These are phyloP conservation scores for Skeletonema costatum DNA, from an alignment of 108 stramenopile species.

Conservation along the genomic window DNA sequence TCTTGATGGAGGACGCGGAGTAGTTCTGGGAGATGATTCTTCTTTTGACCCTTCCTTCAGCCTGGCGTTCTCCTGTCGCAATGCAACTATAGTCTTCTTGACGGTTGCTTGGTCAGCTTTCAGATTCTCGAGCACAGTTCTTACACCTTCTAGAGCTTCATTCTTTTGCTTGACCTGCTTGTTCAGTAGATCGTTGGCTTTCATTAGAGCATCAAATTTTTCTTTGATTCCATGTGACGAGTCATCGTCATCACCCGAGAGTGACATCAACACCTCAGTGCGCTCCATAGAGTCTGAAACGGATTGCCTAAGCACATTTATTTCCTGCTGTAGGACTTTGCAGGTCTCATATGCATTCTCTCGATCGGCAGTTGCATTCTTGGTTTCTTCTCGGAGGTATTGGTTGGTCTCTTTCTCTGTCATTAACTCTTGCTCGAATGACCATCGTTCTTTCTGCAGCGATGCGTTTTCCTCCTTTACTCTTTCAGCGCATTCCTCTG, in stretches of 20 bases:
- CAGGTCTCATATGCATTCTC: slow-evolving; percentile 22
- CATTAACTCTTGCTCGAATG: background rate
- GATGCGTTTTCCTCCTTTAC: slow-evolving; percentile 14
- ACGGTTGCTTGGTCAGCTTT: slow-evolving; percentile 24
- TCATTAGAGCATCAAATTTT: slow-evolving; percentile 12
- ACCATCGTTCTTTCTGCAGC: slow-evolving; percentile 8
- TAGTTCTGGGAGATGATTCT: background rate
- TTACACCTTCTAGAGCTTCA: slow-evolving; percentile 16
- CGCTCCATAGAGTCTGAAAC: slow-evolving; percentile 8
- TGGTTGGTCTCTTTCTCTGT: slow-evolving; percentile 2
- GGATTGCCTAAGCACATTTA: slow-evolving; percentile 12
- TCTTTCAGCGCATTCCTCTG: background rate
- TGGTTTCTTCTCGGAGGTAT: slow-evolving; percentile 18
- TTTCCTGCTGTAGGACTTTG: slow-evolving; percentile 20
- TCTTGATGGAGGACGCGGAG: slow-evolving; percentile 1
- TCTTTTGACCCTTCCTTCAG: slow-evolving; percentile 18
- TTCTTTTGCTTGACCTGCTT: slow-evolving; percentile 26
- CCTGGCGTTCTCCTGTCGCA: slow-evolving; percentile 29
- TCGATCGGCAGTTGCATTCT: slow-evolving; percentile 14
- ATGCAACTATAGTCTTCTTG: slow-evolving; percentile 27
- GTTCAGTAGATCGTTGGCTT: slow-evolving; percentile 6
- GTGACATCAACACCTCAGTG: background rate
- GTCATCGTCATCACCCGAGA: background rate
- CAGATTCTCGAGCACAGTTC: slow-evolving; percentile 17
- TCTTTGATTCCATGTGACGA: slow-evolving; percentile 2